Evolutionary conservation across 1,139 yeast species (phyloP).

Genomic region (Blastobotrys aristatus): DNA sequence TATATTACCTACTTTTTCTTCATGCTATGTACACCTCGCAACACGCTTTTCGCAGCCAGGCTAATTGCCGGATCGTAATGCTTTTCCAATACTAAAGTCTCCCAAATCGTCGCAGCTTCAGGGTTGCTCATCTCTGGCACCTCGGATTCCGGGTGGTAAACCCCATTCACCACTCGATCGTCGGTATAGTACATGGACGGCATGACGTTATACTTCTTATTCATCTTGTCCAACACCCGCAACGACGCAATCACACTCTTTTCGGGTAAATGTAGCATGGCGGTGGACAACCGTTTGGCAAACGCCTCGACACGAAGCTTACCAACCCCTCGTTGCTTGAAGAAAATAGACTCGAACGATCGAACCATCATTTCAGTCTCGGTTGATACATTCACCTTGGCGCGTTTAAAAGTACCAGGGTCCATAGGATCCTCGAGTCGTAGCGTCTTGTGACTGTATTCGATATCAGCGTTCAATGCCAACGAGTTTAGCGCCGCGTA

Average conservation of each 20-base stretch:
- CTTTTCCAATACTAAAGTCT: slow-evolving; percentile 64
- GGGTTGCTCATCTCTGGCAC: slow-evolving; percentile 75
- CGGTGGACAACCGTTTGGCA: slow-evolving; percentile 68
- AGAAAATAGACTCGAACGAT: slow-evolving; percentile 75
- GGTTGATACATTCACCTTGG: slow-evolving; percentile 71
- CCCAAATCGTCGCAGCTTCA: slow-evolving; percentile 90
- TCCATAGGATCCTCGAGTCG: slow-evolving; percentile 71
- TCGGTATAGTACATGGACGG: slow-evolving; percentile 80
- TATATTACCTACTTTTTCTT: background rate
- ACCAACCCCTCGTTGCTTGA: slow-evolving; percentile 70
- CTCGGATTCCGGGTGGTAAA: slow-evolving; percentile 58
- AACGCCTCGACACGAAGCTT: slow-evolving; percentile 73
- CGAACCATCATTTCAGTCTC: slow-evolving; percentile 78
- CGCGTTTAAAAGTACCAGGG: slow-evolving; percentile 46
- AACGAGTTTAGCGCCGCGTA: slow-evolving; percentile 62
- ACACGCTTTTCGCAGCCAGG: slow-evolving; percentile 41
- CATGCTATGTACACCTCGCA: slow-evolving; percentile 2
- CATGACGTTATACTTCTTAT: slow-evolving; percentile 58
- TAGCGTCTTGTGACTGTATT: slow-evolving; percentile 73
- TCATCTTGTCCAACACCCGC: slow-evolving; percentile 71
- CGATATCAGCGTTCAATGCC: slow-evolving; percentile 76
- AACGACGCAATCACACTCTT: slow-evolving; percentile 74
- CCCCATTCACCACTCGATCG: slow-evolving; percentile 77
- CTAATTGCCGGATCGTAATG: slow-evolving; percentile 82
- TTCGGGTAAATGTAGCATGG: slow-evolving; percentile 75